Percentiles rank a stretch among this genome's conserved stretches.
Conservation (phyloP, 2,329 filamentous ascomycete species). For the Neoascochyta sp. region DNA sequence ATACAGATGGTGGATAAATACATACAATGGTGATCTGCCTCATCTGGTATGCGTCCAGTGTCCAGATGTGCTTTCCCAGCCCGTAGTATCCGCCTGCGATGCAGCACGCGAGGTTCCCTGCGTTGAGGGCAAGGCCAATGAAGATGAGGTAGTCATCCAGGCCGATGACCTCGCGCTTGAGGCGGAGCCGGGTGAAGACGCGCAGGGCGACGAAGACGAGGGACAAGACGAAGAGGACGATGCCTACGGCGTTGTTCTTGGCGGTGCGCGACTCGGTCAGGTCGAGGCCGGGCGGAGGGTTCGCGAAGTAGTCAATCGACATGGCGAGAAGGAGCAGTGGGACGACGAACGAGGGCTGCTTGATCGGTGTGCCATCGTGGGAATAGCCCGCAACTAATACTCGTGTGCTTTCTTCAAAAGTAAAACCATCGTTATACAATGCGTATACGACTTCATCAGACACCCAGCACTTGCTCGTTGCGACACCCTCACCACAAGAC, state of each 20-base stretch:
- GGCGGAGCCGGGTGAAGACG: conserved; percentile 13
- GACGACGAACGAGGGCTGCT: not conserved
- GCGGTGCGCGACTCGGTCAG: conserved; percentile 19
- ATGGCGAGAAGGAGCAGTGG: conserved; percentile 1
- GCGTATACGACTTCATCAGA: too few relatives aligned
- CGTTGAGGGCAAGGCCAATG: conserved; percentile 16
- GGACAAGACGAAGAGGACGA: conserved; percentile 18
- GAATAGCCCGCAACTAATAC: not conserved
- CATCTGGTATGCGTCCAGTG: conserved; percentile 20
- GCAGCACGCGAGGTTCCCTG: conserved; percentile 23
- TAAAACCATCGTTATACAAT: too few relatives aligned
- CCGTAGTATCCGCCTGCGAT: conserved; percentile 22
- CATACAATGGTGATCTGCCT: conserved; percentile 22
- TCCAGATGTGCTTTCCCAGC: conserved; percentile 26
- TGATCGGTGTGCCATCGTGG: not conserved
- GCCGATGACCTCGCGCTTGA: conserved; percentile 15
- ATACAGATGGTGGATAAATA: not conserved
- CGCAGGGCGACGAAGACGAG: conserved; percentile 17
- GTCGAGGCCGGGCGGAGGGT: conserved; percentile 16
- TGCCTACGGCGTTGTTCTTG: conserved; percentile 20
- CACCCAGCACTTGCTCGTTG: too few relatives aligned
- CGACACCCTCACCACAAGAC: too few relatives aligned
- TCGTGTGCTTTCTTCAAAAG: too few relatives aligned
- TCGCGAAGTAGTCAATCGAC: conserved; percentile 11
- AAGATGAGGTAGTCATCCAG: conserved; percentile 26